Evolutionary conservation across 768 basidiomycete species (phyloP).

Genomic region (Russula compacta): DNA sequence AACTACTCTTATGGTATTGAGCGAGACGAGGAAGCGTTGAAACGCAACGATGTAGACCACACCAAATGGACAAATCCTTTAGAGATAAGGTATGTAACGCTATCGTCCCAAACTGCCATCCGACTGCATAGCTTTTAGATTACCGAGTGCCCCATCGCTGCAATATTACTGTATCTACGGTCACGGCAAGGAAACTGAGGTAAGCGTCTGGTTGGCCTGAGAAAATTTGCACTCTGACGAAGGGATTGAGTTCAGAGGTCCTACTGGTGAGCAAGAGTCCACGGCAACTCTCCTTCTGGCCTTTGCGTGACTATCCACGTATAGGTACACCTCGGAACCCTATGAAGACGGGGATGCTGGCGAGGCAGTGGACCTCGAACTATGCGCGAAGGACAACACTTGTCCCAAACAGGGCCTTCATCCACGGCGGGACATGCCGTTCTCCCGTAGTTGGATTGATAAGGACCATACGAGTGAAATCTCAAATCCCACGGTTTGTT

Average conservation of each 20-base stretch:
- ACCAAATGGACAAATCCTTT: conserved; percentile 91
- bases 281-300: not conserved
- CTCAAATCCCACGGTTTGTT: conserved; percentile 43
- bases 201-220: conserved; percentile 25
- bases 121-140: conserved; percentile 31
- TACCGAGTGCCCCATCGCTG: conserved; percentile 87
- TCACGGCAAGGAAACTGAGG: conserved; percentile 93
- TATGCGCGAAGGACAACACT: conserved; percentile 38
- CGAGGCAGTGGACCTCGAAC: conserved; percentile 18
- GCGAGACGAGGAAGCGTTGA: conserved; percentile 53
- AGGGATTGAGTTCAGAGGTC: conserved; percentile 45
- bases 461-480: conserved; percentile 62
- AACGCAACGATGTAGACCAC: conserved; percentile 60
- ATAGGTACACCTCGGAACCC: conserved; percentile 62
- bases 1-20: conserved; percentile 93
- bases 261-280: conserved; percentile 50
- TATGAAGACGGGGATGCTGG: conserved; percentile 38
- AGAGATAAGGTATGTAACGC: conserved; percentile 46
- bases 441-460: conserved; percentile 77
- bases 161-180: conserved; percentile 92
- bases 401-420: conserved; percentile 34
- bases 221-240: not conserved
- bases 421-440: conserved; percentile 43
- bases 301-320: not conserved
- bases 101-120: not conserved